Evolutionary conservation across 495 filamentous ascomycete species (phyloP), one percentile per base, ranked within the genome.

Genomic region (Hypoxylon lienhwacheense): DNA sequence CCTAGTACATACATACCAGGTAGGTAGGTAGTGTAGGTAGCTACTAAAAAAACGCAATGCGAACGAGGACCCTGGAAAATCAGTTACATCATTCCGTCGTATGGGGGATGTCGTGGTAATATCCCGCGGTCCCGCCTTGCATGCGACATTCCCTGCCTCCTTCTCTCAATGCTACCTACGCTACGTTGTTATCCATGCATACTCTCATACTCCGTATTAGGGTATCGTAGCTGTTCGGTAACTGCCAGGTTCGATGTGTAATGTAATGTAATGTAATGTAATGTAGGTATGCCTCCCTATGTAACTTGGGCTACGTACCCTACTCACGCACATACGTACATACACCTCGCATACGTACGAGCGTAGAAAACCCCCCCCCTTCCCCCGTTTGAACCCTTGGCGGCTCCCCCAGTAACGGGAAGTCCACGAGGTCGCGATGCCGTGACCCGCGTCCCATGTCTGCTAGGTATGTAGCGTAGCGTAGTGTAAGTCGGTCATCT

Each of bases 1-100:
- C n/a, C n/a, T n/a, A n/a, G n/a, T n/a, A n/a, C n/a, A n/a, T n/a
- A n/a, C n/a, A n/a, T n/a, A n/a, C n/a, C n/a, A n/a, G n/a, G n/a
- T n/a, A n/a, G n/a, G n/a, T n/a, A n/a, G n/a, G n/a, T n/a, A n/a
- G n/a, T n/a, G n/a, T n/a, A n/a, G n/a, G n/a, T n/a, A n/a, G n/a
- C n/a, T n/a, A n/a, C n/a, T n/a, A n/a, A n/a, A n/a, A n/a, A n/a
- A n/a, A n/a, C n/a, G n/a, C 57, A 42, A 47, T 61, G 51, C 57
- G 51, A 29, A 47, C 46, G 34, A 40, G 22, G 41, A 47, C 40
- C 46, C 50, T 44, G 46, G 39, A 14, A 47, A 50, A 37, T 54
- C 20, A 36, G 28, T 61, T 61, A 61, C 57, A 61, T 61, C 57
- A 61, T 61, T 41, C 51, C 57, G 57, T 53, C 58, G 52, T 53